Conservation (phyloP, 140 eudicot species). For the Anethum foeniculum region DNA sequence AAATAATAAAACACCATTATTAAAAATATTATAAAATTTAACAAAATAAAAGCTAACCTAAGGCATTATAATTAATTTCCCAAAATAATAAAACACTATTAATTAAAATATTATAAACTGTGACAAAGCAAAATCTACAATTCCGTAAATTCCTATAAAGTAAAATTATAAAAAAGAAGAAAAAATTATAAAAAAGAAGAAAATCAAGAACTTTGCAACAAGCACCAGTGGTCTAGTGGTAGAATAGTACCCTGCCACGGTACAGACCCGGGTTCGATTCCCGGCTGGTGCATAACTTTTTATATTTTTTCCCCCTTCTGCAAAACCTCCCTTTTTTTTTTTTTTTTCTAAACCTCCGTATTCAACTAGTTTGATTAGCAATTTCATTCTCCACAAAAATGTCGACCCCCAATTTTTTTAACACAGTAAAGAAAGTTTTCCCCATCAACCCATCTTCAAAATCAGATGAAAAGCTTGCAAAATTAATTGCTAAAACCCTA, state of each 20-base stretch:
- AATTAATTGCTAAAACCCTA: conserved; percentile 41
- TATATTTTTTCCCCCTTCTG: neutral
- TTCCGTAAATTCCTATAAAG: no score
- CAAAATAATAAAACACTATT: no score
- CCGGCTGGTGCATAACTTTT: conserved; percentile 59
- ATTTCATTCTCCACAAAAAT: conserved; percentile 9
- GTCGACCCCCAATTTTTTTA: conserved; percentile 24
- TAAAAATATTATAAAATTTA: no score
- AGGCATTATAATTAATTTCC: no score
- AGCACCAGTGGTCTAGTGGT: conserved; percentile 11
- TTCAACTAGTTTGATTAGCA: neutral
- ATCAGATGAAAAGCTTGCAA: conserved; percentile 40
- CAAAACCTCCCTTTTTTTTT: neutral
- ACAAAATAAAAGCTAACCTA: no score
- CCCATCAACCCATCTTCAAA: conserved; percentile 19
- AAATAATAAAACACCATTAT: no score
- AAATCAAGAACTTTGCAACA: no score
- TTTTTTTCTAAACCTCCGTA: neutral
- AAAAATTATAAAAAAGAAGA: no score
- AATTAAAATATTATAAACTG: no score
- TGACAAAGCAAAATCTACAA: no score
- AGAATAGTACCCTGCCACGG: conserved; percentile 75
- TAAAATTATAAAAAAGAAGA: no score
- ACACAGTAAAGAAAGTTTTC: conserved; percentile 28
- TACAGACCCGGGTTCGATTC: conserved; percentile 90